Conservation (phyloP, 352 stramenopile species). For the Thraustochytrium striatum region DNA sequence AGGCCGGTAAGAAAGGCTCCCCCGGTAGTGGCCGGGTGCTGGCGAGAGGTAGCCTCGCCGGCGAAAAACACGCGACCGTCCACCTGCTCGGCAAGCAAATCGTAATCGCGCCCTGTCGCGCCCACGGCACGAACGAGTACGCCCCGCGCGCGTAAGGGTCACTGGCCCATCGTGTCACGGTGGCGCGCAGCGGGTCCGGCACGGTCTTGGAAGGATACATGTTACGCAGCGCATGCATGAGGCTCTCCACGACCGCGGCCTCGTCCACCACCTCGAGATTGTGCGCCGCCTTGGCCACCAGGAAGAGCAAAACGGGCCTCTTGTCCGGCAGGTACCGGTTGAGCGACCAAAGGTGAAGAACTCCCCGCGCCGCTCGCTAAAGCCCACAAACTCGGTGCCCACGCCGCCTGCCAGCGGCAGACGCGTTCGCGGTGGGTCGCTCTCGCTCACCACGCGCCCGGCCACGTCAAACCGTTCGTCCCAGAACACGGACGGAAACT, state of each 20-base stretch:
- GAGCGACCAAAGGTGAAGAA: conserved; percentile 62
- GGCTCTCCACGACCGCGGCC: conserved; percentile 57
- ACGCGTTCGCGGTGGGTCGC: conserved; percentile 16
- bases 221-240: conserved; percentile 59
- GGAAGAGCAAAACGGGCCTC: conserved; percentile 61
- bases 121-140: conserved; percentile 68
- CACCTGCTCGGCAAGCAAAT: conserved; percentile 58
- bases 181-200: conserved; percentile 57
- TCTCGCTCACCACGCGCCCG: conserved; percentile 11
- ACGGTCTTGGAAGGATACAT: conserved; percentile 58
- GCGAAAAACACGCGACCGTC: conserved; percentile 62
- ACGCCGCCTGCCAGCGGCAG: not conserved
- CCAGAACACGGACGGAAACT: conserved; percentile 67
- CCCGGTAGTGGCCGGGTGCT: conserved; percentile 66
- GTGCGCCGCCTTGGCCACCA: conserved; percentile 59
- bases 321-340: conserved; percentile 64
- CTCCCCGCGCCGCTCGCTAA: conserved; percentile 51
- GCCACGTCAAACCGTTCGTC: conserved; percentile 59
- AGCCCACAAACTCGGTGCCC: not conserved
- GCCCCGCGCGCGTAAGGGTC: conserved; percentile 62
- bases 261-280: conserved; percentile 59
- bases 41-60: conserved; percentile 66
- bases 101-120: conserved; percentile 63
- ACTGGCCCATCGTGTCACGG: conserved; percentile 66
- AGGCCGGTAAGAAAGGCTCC: conserved; percentile 65